A percentile compares a stretch with the other conserved stretches of the same genome.
phyloP scores from a whole-genome alignment of 148 eudicot genomes.

The Cornus controversa region DNA sequence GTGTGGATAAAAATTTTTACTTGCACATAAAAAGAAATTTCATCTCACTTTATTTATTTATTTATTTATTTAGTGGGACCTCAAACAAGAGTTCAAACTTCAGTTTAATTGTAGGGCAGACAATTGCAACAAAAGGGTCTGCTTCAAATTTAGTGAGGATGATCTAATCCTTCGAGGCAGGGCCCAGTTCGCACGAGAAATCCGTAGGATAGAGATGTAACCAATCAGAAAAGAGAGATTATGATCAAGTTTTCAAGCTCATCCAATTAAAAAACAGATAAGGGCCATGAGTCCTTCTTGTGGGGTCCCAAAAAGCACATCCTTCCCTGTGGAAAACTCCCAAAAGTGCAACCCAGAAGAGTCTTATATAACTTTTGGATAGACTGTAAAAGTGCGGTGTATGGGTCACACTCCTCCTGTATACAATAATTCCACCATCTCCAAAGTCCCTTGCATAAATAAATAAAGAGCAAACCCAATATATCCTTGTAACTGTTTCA shows the following conservation, averaged over 20 bases:
- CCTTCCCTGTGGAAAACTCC: slow-evolving; percentile 13
- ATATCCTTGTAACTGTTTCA: slow-evolving; percentile 8
- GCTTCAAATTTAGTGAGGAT: slow-evolving; percentile 19
- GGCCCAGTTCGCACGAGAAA: slow-evolving; percentile 54
- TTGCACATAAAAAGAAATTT: too few species aligned
- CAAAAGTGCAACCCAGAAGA: slow-evolving; percentile 21
- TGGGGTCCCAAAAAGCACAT: slow-evolving; percentile 48
- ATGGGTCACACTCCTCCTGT: slow-evolving; percentile 25
- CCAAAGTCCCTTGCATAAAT: background rate
- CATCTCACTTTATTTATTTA: too few species aligned
- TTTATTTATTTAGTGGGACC: too few species aligned
- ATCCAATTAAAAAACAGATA: slow-evolving; percentile 73
- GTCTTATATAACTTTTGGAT: background rate
- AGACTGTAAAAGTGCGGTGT: slow-evolving; percentile 44
- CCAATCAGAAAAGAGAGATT: slow-evolving; percentile 47
- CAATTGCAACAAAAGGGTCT: slow-evolving; percentile 16
- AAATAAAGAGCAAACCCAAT: slow-evolving; percentile 8
- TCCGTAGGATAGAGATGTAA: slow-evolving; percentile 31
- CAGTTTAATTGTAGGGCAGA: background rate
- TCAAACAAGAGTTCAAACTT: slow-evolving; percentile 10
- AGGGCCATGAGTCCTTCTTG: slow-evolving; percentile 24
- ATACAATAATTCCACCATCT: slow-evolving; percentile 19
- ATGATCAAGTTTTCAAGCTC: slow-evolving; percentile 43
- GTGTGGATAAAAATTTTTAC: too few species aligned
- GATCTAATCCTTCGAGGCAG: slow-evolving; percentile 26